Percentiles rank a stretch among this genome's conserved stretches.
Conservation (phyloP, 2,329 filamentous ascomycete species). For the Zymoseptoria brevis region DNA sequence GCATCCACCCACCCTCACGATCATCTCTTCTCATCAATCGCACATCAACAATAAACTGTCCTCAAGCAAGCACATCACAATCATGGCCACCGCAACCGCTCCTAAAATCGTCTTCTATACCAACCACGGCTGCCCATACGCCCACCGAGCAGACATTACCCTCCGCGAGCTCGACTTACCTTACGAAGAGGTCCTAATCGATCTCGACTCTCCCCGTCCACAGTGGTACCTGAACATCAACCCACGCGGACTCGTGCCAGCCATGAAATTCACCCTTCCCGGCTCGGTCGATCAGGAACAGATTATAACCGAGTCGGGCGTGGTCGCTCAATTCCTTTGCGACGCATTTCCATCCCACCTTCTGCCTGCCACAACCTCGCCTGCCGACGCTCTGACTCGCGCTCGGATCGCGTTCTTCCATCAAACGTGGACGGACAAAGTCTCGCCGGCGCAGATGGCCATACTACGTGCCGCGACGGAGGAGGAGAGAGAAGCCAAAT, state of each 20-base stretch:
- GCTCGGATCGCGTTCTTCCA: slow-evolving; percentile 65
- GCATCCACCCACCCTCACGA: no score
- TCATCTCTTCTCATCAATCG: neutral
- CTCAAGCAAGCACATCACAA: neutral
- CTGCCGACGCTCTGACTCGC: slow-evolving; percentile 46
- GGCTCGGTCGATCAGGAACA: slow-evolving; percentile 36
- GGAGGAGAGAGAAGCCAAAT: slow-evolving; percentile 44
- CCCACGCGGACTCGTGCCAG: slow-evolving; percentile 69
- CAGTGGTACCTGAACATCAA: slow-evolving; percentile 70
- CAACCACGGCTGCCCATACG: slow-evolving; percentile 61
- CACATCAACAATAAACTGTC: neutral
- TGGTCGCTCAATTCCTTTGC: slow-evolving; percentile 64
- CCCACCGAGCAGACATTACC: slow-evolving; percentile 54
- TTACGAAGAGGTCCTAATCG: slow-evolving; percentile 45
- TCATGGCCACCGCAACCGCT: neutral
- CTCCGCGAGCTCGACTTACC: slow-evolving; percentile 26
- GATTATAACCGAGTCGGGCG: slow-evolving; percentile 64
- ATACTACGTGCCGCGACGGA: slow-evolving; percentile 39
- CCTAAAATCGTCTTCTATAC: slow-evolving; percentile 61
- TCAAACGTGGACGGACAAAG: slow-evolving; percentile 60
- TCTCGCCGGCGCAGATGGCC: slow-evolving; percentile 38
- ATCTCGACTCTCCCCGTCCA: slow-evolving; percentile 60
- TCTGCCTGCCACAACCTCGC: slow-evolving; percentile 47
- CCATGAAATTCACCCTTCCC: slow-evolving; percentile 53
- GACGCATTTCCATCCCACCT: slow-evolving; percentile 64